These are phyloP conservation scores for Beauveria varroae DNA, from an alignment of 2,329 filamentous ascomycete species.

Conservation along the genomic window DNA sequence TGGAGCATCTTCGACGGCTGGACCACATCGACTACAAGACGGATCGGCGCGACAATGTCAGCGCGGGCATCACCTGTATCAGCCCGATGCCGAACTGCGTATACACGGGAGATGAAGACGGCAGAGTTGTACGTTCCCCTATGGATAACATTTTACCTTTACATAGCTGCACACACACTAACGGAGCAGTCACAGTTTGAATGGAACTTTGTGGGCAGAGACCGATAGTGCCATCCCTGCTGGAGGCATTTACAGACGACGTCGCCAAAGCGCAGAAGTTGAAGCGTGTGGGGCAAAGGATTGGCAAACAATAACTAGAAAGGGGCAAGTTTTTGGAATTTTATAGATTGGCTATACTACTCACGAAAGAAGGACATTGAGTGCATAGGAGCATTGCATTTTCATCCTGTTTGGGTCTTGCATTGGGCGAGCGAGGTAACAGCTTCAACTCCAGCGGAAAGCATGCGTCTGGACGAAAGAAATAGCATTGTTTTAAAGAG, in stretches of 20 bases:
- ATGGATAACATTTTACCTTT: background rate
- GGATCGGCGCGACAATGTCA: constrained; percentile 48
- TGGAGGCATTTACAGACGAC: background rate
- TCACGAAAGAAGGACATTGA: background rate
- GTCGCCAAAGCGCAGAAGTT: background rate
- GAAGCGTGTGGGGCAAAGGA: background rate
- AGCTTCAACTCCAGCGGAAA: background rate
- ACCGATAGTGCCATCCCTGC: constrained; percentile 38
- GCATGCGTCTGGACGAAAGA: background rate
- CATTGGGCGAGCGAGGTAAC: background rate
- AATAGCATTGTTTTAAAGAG: background rate
- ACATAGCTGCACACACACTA: constrained; percentile 7
- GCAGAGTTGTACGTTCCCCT: constrained; percentile 60
- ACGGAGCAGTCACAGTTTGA: constrained; percentile 42
- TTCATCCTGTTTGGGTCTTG: background rate
- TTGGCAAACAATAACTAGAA: background rate
- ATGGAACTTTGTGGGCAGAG: constrained; percentile 53
- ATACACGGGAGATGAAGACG: constrained; percentile 92
- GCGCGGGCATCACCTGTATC: constrained; percentile 77
- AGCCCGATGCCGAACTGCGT: constrained; percentile 74
- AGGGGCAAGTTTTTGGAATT: background rate
- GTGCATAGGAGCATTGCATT: background rate
- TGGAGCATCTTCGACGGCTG: constrained; percentile 73
- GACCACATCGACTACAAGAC: constrained; percentile 67
- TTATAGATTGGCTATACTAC: background rate